Base-by-base conservation (phyloP, 208 protist genomes). In the Leishmania turanica region DNA sequence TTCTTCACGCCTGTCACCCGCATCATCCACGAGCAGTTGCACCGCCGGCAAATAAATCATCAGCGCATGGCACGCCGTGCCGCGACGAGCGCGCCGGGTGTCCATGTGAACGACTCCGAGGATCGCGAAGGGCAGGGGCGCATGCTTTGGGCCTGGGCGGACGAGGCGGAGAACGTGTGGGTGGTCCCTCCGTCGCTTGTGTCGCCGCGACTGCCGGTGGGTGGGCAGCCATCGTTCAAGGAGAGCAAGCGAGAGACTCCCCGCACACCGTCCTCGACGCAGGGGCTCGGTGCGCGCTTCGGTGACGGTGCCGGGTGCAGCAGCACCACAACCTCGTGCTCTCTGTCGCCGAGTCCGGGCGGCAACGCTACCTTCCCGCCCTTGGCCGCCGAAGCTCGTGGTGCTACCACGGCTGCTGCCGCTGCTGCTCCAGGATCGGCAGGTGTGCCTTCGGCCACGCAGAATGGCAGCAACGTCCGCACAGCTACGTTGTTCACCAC, bases 11-110 rank as follows among this genome's bases (percentile, higher is more conserved):
- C 91, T 3, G 75, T 96, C n/a, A 85, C 91, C 21, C 80, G 78
- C 11, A 78, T 96, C 72, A 95, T 96, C 56, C 93, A 95, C 78
- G 84, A 86, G 62, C 91, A 96, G 83, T 83, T 96, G 40, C 93
- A 96, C 76, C 88, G 90, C 31, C 88, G 93, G 3, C 66, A 93
- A 42, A 56, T 84, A 0, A 66, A 83, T 8, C 77, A 80, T 64
- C 70, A 89, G 42, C 74, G 62, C 27, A 9, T 70, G 54, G 53
- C 70, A n/a, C 62, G 40, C 37, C 19, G 72, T 9, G 34, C 78
- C 34, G 17, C 70, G 60, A 47, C 76, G 42, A 31, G n/a, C 56
- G 58, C 74, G 9, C 6, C 24, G 62, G 34, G 49, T 21, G 62
- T 42, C 27, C 42, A 56, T 53, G 56, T 24, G 24, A 24, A 78